Conservation (phyloP, 2,329 filamentous ascomycete genomes). For the Hortaea werneckii region DNA sequence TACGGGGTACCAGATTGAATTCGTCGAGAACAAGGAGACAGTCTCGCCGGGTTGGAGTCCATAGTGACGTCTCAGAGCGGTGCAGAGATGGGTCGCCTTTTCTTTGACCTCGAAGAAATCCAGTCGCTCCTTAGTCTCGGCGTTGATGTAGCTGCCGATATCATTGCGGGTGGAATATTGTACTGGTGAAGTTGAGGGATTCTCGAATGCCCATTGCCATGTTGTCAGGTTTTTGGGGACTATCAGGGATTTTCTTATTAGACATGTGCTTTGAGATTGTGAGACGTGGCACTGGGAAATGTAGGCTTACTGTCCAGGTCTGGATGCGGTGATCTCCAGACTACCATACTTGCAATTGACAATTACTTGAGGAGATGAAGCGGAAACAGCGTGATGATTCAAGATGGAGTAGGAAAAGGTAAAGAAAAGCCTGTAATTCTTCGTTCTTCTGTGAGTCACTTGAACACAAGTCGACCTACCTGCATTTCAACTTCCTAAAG, state of each 20-base stretch:
- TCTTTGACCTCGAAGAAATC: conserved; percentile 46
- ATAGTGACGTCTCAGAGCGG: conserved; percentile 46
- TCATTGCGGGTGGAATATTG: conserved; percentile 22
- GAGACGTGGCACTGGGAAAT: not conserved
- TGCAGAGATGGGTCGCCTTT: conserved; percentile 48
- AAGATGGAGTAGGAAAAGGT: too few species aligned
- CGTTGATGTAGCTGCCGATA: conserved; percentile 47
- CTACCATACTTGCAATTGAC: not conserved
- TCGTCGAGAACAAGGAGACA: conserved; percentile 50
- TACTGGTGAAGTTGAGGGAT: conserved; percentile 38
- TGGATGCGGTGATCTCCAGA: conserved; percentile 31
- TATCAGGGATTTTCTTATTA: conserved; percentile 13
- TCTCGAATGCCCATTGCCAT: conserved; percentile 53
- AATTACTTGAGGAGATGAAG: too few species aligned
- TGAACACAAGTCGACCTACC: too few species aligned
- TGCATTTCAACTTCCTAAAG: too few species aligned
- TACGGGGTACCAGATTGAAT: conserved; percentile 57
- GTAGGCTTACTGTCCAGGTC: conserved; percentile 29
- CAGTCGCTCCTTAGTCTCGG: conserved; percentile 46
- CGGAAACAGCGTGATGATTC: too few species aligned
- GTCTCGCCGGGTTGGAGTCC: conserved; percentile 44
- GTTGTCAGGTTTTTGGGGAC: conserved; percentile 45
- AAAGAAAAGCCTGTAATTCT: too few species aligned
- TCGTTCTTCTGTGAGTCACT: too few species aligned
- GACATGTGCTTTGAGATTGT: too few species aligned